Evolutionary conservation across 2,329 filamentous ascomycete genomes (phyloP), one percentile per base, ranked within the genome.

Genomic region (Monosporascus ibericus): DNA sequence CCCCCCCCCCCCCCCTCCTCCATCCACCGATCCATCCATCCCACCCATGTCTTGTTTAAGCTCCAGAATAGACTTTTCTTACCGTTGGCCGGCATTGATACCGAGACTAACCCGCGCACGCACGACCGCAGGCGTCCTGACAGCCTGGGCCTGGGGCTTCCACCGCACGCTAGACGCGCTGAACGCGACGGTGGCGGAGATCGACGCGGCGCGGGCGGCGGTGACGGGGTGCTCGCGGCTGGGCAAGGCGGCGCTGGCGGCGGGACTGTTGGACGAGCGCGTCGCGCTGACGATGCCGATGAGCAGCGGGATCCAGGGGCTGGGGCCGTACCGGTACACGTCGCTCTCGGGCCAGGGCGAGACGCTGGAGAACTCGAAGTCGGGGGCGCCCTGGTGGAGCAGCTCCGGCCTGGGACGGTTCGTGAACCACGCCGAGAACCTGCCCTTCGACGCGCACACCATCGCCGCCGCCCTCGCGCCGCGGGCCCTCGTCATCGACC

Each of bases 391-490:
- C 5, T 80, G 80, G 61, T 83, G 79, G 79, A 81, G 78, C 66
- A 75, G 75, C 54, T 69, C 62, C 36, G 67, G 66, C 38, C 76
- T 82, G 49, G 75, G 78, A 48, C 88, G 76, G 11, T 72, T 75
- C 56, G 70, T 75, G 76, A 80, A 86, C 72, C 76, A 70, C 57
- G 70, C 72, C 52, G 74, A 75, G 61, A 73, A 74, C 60, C 69
- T 83, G 44, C 78, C 81, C 3, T 76, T 77, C 56, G 80, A 83
- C 59, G 79, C 81, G 48, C 80, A 84, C 64, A 75, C 77, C 58
- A 74, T 84, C 42, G 79, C 77, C n/a, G 79, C 73, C 7, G 71
- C 82, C 20, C 72, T 83, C 27, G 79, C 79, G n/a, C 81, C 81
- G 2, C 69, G 80, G 22, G 78, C 78, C 2, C 65, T 84, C 6